Percentiles rank a stretch among this genome's conserved stretches.
phyloP scores from a whole-genome alignment of 495 filamentous ascomycete genomes.

The Aspergillus campestris region DNA sequence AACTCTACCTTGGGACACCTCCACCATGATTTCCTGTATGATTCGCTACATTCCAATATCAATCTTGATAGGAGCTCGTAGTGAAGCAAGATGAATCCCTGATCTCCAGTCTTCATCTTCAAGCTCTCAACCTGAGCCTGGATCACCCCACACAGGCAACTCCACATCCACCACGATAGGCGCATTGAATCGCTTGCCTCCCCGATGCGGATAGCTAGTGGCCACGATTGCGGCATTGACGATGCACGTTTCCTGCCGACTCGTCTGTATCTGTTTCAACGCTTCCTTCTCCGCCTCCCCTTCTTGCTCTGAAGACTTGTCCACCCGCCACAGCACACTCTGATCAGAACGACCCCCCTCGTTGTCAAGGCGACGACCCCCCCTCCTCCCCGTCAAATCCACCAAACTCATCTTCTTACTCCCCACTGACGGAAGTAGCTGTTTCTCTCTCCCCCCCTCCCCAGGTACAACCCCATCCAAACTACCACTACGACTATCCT shows the following conservation, averaged over 20 bases:
- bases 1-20: too few relatives aligned
- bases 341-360: neutral
- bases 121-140: slow-evolving; percentile 1
- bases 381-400: slow-evolving; percentile 44
- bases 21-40: too few relatives aligned
- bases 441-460: too few relatives aligned
- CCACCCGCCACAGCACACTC: too few relatives aligned
- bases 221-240: slow-evolving; percentile 70
- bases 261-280: too few relatives aligned
- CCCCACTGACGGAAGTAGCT: slow-evolving; percentile 19
- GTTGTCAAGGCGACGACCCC: slow-evolving; percentile 10
- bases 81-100: neutral
- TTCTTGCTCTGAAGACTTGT: too few relatives aligned
- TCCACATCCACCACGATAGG: slow-evolving; percentile 73
- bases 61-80: too few relatives aligned
- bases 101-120: neutral
- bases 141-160: slow-evolving; percentile 47
- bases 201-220: slow-evolving; percentile 53
- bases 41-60: too few relatives aligned
- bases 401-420: slow-evolving; percentile 53
- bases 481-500: too few relatives aligned
- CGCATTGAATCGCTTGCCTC: slow-evolving; percentile 56
- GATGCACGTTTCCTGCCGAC: slow-evolving; percentile 66
- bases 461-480: neutral
- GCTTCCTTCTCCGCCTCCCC: too few relatives aligned